phyloP scores from a whole-genome alignment of 257 asterid species.

The Petunia axillaris region DNA sequence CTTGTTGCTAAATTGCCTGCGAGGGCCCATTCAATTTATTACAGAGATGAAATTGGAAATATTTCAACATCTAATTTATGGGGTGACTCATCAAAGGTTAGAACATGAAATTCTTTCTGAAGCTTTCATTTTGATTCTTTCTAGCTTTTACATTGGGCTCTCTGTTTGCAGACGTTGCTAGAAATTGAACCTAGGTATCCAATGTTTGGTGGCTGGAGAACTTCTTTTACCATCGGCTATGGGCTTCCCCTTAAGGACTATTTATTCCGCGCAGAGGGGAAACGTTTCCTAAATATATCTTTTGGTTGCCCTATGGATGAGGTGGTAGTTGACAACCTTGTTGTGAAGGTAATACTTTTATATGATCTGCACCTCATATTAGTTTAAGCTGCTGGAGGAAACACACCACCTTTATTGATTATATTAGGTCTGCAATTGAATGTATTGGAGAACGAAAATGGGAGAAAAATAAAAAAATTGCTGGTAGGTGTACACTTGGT shows the following conservation, averaged over 20 bases:
- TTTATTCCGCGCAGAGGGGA: slow-evolving; percentile 79
- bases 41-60: slow-evolving; percentile 97
- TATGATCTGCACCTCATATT: slow-evolving; percentile 2
- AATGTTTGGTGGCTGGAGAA: slow-evolving; percentile 99
- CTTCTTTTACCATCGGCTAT: slow-evolving; percentile 92
- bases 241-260: slow-evolving; percentile 90
- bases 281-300: slow-evolving; percentile 70
- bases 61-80: slow-evolving; percentile 87
- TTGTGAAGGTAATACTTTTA: slow-evolving; percentile 68
- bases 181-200: slow-evolving; percentile 98
- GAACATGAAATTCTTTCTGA: slow-evolving; percentile 26
- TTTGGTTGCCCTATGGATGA: slow-evolving; percentile 89
- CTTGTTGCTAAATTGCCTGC: slow-evolving; percentile 84
- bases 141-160: slow-evolving; percentile 32
- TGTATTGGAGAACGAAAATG: too few relatives aligned
- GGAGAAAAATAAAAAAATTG: too few relatives aligned
- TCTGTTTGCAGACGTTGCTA: slow-evolving; percentile 71
- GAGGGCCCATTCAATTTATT: slow-evolving; percentile 92
- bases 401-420: too few relatives aligned
- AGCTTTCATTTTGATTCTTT: slow-evolving; percentile 22
- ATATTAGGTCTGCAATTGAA: too few relatives aligned
- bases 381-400: too few relatives aligned
- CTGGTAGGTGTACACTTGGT: too few relatives aligned
- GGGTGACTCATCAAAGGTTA: slow-evolving; percentile 79
- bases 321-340: slow-evolving; percentile 77